Percentiles rank a stretch among this genome's conserved stretches.
These are phyloP conservation scores for Plasmodium gonderi DNA, from an alignment of 169 alveolate species.

Conservation along the genomic window DNA sequence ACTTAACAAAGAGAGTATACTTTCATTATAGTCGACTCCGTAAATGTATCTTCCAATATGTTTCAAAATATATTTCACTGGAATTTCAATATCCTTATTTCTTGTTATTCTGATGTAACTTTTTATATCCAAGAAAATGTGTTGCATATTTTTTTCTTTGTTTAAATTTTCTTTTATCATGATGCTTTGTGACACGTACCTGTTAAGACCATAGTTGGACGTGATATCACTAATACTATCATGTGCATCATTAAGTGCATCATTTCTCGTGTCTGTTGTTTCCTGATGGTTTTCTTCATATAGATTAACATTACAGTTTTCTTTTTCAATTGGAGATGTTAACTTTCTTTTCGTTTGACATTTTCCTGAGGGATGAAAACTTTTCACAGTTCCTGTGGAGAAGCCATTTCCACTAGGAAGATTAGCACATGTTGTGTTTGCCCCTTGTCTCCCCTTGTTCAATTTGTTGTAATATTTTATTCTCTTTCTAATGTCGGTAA, in stretches of 20 bases:
- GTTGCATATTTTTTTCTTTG: conserved; percentile 63
- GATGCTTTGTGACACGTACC: not conserved
- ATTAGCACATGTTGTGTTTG: too few relatives aligned
- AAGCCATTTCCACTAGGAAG: not conserved
- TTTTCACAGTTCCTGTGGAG: not conserved
- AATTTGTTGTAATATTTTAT: conserved; percentile 11
- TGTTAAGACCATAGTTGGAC: not conserved
- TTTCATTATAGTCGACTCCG: conserved; percentile 67
- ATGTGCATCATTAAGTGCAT: not conserved
- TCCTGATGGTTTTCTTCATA: not conserved
- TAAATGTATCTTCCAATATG: conserved; percentile 69
- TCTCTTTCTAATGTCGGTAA: conserved; percentile 6
- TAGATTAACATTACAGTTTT: too few relatives aligned
- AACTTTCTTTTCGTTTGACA: too few relatives aligned
- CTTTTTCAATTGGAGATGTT: too few relatives aligned
- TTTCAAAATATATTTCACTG: conserved; percentile 51
- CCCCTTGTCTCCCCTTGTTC: not conserved
- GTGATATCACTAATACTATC: not conserved
- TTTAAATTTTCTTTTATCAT: conserved; percentile 61
- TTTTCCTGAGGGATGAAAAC: too few relatives aligned
- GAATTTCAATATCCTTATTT: conserved; percentile 58
- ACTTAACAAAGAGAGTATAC: conserved; percentile 42
- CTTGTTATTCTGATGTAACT: conserved; percentile 25
- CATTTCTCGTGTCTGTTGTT: not conserved
- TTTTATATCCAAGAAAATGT: conserved; percentile 41